Evolutionary conservation across 768 basidiomycete genomes (phyloP).

Genomic region (Sutorius australiensis): DNA sequence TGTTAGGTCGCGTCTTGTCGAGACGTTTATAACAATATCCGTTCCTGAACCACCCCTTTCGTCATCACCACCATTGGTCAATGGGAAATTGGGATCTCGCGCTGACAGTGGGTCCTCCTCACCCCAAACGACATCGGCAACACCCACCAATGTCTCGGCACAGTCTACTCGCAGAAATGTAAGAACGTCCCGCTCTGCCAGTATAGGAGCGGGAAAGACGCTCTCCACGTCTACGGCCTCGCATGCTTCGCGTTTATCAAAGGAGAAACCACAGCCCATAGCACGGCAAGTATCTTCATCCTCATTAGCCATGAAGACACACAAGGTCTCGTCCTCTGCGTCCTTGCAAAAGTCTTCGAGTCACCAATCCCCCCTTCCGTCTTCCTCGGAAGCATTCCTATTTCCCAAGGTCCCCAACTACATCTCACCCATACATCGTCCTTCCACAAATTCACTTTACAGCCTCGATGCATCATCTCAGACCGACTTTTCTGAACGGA

Average conservation of each 20-base stretch:
- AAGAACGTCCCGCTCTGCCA: constrained; percentile 13
- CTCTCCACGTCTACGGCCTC: constrained; percentile 5
- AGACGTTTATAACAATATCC: constrained; percentile 67
- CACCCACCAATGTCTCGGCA: neutral
- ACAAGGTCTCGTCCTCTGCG: constrained; percentile 22
- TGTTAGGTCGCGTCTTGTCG: constrained; percentile 67
- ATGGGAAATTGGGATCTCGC: constrained; percentile 20
- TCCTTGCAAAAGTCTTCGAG: constrained; percentile 24
- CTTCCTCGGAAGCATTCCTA: constrained; percentile 9
- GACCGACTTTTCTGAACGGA: constrained; percentile 52
- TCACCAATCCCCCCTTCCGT: constrained; percentile 23
- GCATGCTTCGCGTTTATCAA: constrained; percentile 12
- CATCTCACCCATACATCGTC: constrained; percentile 73
- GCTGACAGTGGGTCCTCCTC: constrained; percentile 26
- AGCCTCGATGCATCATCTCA: constrained; percentile 48
- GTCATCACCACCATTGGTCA: constrained; percentile 28
- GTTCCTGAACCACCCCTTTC: constrained; percentile 32
- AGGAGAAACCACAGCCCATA: constrained; percentile 15
- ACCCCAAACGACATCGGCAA: neutral
- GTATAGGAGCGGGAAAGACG: constrained; percentile 17
- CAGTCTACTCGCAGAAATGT: constrained; percentile 14
- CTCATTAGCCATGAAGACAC: constrained; percentile 17
- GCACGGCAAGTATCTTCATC: constrained; percentile 20
- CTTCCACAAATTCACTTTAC: constrained; percentile 83
- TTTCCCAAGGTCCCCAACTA: constrained; percentile 51